phyloP scores from a whole-genome alignment of 805 yeast species.

The Saccharomycopsis selenospora region DNA sequence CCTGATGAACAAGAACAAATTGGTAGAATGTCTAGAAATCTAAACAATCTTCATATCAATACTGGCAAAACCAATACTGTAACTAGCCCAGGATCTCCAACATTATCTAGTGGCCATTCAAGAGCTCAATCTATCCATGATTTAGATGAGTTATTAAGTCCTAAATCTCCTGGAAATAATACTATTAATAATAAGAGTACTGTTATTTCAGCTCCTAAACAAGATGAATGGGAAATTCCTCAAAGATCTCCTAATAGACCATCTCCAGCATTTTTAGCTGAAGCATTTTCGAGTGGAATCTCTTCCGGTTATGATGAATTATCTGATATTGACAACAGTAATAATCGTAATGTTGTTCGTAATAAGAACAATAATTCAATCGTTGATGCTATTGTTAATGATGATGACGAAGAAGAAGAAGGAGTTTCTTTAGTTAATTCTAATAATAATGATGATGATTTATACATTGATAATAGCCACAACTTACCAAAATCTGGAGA shows the following conservation, averaged over 20 bases:
- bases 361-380: neutral
- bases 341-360: neutral
- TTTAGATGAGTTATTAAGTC: neutral
- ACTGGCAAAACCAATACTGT: neutral
- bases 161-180: neutral
- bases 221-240: constrained; percentile 9
- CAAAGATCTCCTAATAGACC: constrained; percentile 18
- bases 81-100: neutral
- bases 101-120: constrained; percentile 5
- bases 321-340: neutral
- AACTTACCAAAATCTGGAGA: neutral
- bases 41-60: neutral
- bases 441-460: neutral
- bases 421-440: neutral
- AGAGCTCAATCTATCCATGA: constrained; percentile 12
- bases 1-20: neutral
- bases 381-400: neutral
- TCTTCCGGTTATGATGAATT: neutral
- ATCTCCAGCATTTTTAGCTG: neutral
- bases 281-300: neutral
- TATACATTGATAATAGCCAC: neutral
- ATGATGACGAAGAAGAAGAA: neutral
- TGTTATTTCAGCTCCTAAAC: neutral
- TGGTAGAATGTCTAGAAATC: neutral
- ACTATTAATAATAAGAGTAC: too few species aligned